phyloP scores from a whole-genome alignment of 148 eudicot genomes.

The Talinum fruticosum region DNA sequence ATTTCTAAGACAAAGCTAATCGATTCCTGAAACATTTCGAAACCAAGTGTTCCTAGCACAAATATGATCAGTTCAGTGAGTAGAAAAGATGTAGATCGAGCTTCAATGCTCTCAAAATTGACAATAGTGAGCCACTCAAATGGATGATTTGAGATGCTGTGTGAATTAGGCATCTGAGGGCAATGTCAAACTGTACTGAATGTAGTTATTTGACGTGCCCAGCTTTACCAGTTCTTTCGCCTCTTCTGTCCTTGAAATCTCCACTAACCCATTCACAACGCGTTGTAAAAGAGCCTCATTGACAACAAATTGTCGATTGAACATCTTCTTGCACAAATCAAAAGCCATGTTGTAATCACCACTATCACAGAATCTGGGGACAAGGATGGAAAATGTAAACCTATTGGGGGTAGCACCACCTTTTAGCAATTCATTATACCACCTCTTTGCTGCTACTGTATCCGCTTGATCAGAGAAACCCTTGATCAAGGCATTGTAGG shows the following conservation, averaged over 20 bases:
- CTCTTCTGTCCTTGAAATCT: slow-evolving; percentile 12
- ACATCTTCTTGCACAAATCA: slow-evolving; percentile 23
- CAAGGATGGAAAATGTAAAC: slow-evolving; percentile 17
- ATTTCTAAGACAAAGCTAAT: background rate
- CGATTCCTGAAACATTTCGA: background rate
- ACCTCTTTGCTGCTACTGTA: slow-evolving; percentile 8
- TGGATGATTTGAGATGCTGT: too few relatives aligned
- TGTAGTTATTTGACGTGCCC: slow-evolving; percentile 16
- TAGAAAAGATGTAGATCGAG: background rate
- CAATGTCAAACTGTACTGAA: slow-evolving; percentile 18
- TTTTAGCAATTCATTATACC: slow-evolving; percentile 11
- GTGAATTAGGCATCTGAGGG: background rate
- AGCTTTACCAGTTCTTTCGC: slow-evolving; percentile 22
- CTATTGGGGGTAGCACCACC: slow-evolving; percentile 6
- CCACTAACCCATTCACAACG: slow-evolving; percentile 19
- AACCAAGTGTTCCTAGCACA: background rate
- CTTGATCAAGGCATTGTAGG: slow-evolving; percentile 21
- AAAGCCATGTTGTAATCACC: slow-evolving; percentile 21
- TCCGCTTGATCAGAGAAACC: slow-evolving; percentile 18
- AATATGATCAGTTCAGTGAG: background rate
- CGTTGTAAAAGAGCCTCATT: slow-evolving; percentile 20
- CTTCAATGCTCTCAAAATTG: background rate
- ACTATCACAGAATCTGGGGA: slow-evolving; percentile 6
- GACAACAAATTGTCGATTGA: slow-evolving; percentile 22
- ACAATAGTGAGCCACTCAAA: background rate